A percentile compares a stretch with the other conserved stretches of the same genome.
Conservation (phyloP, 23 red algal genomes). For the Gracilaria caudata region DNA sequence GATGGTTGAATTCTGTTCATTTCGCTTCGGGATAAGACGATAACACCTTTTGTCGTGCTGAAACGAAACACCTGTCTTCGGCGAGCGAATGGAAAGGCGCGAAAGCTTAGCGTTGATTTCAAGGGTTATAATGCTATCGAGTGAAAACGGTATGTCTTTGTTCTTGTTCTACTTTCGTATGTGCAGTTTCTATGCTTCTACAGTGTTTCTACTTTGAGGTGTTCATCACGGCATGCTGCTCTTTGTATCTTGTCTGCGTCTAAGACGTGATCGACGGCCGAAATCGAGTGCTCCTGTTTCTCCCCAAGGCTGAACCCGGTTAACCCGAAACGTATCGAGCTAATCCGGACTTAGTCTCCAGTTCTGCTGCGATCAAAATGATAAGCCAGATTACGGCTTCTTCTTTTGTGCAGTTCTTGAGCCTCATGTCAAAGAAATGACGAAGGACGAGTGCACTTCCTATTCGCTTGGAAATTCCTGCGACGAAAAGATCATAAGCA, state of each 20-base stretch:
- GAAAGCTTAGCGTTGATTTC: neutral
- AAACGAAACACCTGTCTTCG: neutral
- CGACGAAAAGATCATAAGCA: constrained; percentile 27
- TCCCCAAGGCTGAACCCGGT: neutral
- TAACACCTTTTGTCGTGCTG: too few species aligned
- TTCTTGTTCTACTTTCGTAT: too few species aligned
- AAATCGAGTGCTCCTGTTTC: neutral
- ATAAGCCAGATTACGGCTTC: constrained; percentile 39
- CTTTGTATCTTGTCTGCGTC: neutral
- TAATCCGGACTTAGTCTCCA: constrained; percentile 23
- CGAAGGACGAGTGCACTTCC: constrained; percentile 17
- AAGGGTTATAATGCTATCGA: neutral
- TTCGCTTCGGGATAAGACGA: neutral
- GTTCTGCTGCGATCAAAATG: constrained; percentile 41
- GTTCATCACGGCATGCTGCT: neutral
- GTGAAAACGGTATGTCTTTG: neutral
- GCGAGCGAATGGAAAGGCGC: neutral
- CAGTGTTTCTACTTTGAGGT: neutral
- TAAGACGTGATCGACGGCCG: neutral
- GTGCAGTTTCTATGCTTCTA: neutral
- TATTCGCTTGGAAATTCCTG: neutral
- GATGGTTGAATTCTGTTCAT: neutral
- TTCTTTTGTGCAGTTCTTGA: constrained; percentile 55
- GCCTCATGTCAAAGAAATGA: constrained; percentile 36
- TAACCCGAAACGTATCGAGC: neutral